These are phyloP conservation scores for Eutrema heterophyllum DNA, from an alignment of 345 rosid genomes.

Conservation along the genomic window DNA sequence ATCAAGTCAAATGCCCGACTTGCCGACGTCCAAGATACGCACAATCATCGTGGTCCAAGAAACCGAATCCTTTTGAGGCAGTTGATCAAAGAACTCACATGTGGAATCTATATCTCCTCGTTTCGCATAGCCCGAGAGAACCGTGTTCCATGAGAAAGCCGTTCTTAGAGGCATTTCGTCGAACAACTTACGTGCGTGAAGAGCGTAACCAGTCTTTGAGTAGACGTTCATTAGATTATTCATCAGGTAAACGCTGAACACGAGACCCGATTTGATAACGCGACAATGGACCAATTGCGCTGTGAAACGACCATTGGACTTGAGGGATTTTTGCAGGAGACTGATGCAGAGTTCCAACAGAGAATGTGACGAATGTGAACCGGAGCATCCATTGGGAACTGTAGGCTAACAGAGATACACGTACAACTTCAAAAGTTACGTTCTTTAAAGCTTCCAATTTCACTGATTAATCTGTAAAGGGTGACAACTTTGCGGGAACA, in stretches of 20 bases:
- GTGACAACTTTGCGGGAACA: neutral
- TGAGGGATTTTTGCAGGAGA: slow-evolving; percentile 51
- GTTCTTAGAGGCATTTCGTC: slow-evolving; percentile 83
- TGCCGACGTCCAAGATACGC: too few species aligned
- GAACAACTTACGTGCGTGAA: slow-evolving; percentile 56
- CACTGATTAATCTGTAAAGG: too few species aligned
- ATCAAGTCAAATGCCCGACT: slow-evolving; percentile 46
- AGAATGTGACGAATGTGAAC: slow-evolving; percentile 22
- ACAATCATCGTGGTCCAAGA: slow-evolving; percentile 84
- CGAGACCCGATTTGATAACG: slow-evolving; percentile 61
- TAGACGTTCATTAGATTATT: slow-evolving; percentile 65
- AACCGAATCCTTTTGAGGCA: slow-evolving; percentile 70
- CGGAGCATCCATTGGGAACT: slow-evolving; percentile 22
- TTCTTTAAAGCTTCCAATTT: neutral
- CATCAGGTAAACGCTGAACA: slow-evolving; percentile 54
- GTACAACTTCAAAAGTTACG: neutral
- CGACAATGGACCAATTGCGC: slow-evolving; percentile 65
- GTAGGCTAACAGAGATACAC: neutral
- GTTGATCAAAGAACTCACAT: slow-evolving; percentile 34
- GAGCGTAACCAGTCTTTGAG: slow-evolving; percentile 39
- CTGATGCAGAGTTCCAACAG: slow-evolving; percentile 36
- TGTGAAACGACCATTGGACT: slow-evolving; percentile 36
- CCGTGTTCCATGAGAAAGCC: slow-evolving; percentile 73
- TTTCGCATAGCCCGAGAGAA: slow-evolving; percentile 64
- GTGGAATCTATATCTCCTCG: slow-evolving; percentile 47